phyloP scores from a whole-genome alignment of 1,284 basidiomycete genomes.

The Boletus subluridellus region DNA sequence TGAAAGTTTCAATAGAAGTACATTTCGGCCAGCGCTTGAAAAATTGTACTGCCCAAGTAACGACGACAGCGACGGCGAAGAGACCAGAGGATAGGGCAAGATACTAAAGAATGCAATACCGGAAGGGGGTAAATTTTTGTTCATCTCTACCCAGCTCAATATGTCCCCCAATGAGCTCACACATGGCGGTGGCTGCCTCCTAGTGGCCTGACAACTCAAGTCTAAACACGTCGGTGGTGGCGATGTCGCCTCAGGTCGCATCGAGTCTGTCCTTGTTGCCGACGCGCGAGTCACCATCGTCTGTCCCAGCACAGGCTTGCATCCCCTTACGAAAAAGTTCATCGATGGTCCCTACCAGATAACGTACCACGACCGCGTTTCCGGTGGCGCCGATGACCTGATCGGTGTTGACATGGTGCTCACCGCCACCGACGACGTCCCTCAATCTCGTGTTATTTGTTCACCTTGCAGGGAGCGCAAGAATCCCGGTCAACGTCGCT shows the following conservation, averaged over 20 bases:
- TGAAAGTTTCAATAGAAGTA: no score
- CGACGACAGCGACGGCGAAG: not conserved
- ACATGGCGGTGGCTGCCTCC: conserved; percentile 62
- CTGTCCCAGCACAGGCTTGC: no score
- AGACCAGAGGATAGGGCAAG: not conserved
- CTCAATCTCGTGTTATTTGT: conserved; percentile 70
- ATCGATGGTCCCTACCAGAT: conserved; percentile 39
- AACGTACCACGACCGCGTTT: conserved; percentile 69
- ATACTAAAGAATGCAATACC: not conserved
- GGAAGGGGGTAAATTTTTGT: not conserved
- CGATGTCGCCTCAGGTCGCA: no score
- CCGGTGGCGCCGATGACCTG: conserved; percentile 56
- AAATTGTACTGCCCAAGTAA: not conserved
- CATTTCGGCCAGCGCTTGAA: no score
- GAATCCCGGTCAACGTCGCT: conserved; percentile 91
- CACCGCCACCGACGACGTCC: conserved; percentile 88
- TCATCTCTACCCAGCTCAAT: not conserved
- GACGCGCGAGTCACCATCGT: no score
- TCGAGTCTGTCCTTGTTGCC: no score
- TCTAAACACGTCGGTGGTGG: conserved; percentile 43
- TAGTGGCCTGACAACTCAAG: conserved; percentile 86
- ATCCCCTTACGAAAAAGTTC: no score
- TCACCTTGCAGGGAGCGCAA: conserved; percentile 62
- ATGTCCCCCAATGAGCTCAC: not conserved
- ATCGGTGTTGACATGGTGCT: conserved; percentile 84